Base-by-base conservation (phyloP, 1,284 basidiomycete species). In the Mycena citricolor region DNA sequence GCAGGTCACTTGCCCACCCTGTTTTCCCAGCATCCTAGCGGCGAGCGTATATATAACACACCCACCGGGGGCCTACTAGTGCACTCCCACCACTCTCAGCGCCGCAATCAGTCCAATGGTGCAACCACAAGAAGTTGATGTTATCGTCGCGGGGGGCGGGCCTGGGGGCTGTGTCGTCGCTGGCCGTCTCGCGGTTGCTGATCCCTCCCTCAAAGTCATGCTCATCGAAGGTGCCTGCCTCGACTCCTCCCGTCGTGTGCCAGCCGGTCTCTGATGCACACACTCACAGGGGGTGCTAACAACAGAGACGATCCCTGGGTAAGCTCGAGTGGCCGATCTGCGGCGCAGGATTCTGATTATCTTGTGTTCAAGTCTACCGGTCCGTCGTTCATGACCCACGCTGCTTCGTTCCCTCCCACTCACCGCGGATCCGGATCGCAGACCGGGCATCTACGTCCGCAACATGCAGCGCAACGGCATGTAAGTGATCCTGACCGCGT, bases 261-360 rank as follows among this genome's bases (percentile, higher is more conserved):
- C n/a, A n/a, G n/a, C n/a, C n/a, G n/a, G n/a, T n/a, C n/a, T n/a
- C 21, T 10, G 31, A 82, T 83, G 61, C 81, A 85, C 38, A 81
- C 84, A 79, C 73, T 85, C 55, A 78, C 83, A 82, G 81, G 72
- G 40, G 81, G 82, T 50, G 77, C 77, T 20, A 85, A 84, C 67
- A 84, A 85, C 64, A 69, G 81, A 21, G 83, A 85, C 54, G 83
- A 85, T 54, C 82, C 83, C 32, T 84, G 81, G 82, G 83, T 86
- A 69, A 75, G 72, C n/a, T n/a, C n/a, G n/a, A n/a, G n/a, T n/a
- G n/a, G n/a, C n/a, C n/a, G n/a, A n/a, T n/a, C n/a, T n/a, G n/a
- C n/a, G n/a, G n/a, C n/a, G n/a, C n/a, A n/a, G n/a, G n/a, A n/a
- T n/a, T n/a, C n/a, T n/a, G n/a, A n/a, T n/a, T n/a, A n/a, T n/a